phyloP scores from a whole-genome alignment of 1,284 basidiomycete genomes.

The Vanrija sp. region DNA sequence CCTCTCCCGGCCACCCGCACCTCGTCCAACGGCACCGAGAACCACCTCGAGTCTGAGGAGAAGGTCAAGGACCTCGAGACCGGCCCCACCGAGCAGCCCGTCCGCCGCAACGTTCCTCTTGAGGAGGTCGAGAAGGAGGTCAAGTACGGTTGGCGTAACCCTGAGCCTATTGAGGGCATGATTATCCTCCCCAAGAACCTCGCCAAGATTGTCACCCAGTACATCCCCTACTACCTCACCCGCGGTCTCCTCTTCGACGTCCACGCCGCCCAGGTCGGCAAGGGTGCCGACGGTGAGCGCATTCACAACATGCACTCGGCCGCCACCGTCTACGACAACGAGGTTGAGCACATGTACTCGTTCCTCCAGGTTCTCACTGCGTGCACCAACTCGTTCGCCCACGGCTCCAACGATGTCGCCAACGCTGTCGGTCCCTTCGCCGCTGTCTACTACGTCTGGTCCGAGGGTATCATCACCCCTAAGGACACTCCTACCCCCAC shows the following conservation, averaged over 20 bases:
- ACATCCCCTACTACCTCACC: conserved; percentile 29
- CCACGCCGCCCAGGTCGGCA: conserved; percentile 44
- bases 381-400: conserved; percentile 54
- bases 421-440: conserved; percentile 48
- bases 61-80: conserved; percentile 3
- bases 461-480: conserved; percentile 31
- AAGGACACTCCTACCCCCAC: conserved; percentile 46
- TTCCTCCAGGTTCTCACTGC: conserved; percentile 55
- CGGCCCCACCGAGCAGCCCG: neutral
- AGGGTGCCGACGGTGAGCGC: conserved; percentile 30
- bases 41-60: conserved; percentile 4
- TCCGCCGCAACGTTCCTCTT: conserved; percentile 13
- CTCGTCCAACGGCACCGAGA: conserved; percentile 2
- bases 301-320: conserved; percentile 48
- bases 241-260: conserved; percentile 46
- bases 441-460: conserved; percentile 51
- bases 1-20: neutral
- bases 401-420: conserved; percentile 50
- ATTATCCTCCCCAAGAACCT: conserved; percentile 49
- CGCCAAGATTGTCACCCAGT: conserved; percentile 48
- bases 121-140: conserved; percentile 30
- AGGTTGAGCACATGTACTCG: conserved; percentile 53
- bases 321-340: conserved; percentile 52
- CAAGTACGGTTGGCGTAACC: neutral
- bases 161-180: conserved; percentile 25